These are phyloP conservation scores for Vigna trinervia DNA, from an alignment of 306 rosid species.

Conservation along the genomic window DNA sequence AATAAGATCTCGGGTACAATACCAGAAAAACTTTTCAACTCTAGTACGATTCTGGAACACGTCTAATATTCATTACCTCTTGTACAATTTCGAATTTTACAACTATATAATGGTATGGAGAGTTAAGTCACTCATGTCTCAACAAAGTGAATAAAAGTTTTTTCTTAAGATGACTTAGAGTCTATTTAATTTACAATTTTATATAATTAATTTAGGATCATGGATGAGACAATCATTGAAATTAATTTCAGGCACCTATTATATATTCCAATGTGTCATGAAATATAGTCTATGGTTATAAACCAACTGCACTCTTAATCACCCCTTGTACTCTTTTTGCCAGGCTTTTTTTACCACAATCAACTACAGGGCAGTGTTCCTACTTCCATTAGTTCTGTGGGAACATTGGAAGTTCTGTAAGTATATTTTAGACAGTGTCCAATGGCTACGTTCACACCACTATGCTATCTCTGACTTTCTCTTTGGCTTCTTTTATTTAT, in stretches of 20 bases:
- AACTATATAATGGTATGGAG: background rate
- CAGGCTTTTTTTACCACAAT: conserved; percentile 69
- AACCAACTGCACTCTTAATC: background rate
- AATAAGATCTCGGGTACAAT: conserved; percentile 54
- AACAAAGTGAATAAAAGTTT: background rate
- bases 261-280: background rate
- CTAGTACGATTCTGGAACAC: conserved; percentile 57
- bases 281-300: background rate
- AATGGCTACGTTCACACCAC: conserved; percentile 21
- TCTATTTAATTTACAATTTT: background rate
- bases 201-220: background rate
- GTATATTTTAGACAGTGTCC: conserved; percentile 47
- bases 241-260: background rate
- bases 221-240: background rate
- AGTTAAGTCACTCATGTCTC: background rate
- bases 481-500: conserved; percentile 5
- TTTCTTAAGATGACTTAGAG: background rate
- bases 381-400: conserved; percentile 47
- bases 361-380: conserved; percentile 60
- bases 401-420: conserved; percentile 64
- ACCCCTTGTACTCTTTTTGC: conserved; percentile 22
- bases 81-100: background rate
- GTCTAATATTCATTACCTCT: conserved; percentile 58
- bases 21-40: conserved; percentile 55
- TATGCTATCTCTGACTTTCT: conserved; percentile 2